A percentile compares a stretch with the other conserved stretches of the same genome.
Evolutionary conservation across 306 rosid genomes (phyloP).

Genomic region (Cyclanthera cordifolia): DNA sequence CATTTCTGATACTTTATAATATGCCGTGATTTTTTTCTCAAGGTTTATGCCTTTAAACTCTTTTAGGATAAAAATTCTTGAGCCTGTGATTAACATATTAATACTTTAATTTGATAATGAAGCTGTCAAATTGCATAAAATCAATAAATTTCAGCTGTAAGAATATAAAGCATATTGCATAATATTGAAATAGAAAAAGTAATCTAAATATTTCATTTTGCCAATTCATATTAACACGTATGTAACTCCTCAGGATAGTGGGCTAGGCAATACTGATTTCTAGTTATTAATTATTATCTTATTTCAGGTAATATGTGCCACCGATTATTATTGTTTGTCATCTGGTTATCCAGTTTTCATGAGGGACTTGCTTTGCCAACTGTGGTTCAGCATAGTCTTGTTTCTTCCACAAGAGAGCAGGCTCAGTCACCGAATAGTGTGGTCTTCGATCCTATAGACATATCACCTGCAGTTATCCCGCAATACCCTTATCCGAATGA

Average conservation of each 20-base stretch:
- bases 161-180: not conserved
- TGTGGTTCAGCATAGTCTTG: slow-evolving; percentile 22
- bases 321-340: slow-evolving; percentile 44
- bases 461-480: slow-evolving; percentile 90
- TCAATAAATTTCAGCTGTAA: not conserved
- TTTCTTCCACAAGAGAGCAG: slow-evolving; percentile 35
- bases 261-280: slow-evolving; percentile 6
- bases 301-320: slow-evolving; percentile 64
- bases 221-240: not conserved
- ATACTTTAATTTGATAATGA: not conserved
- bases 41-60: not conserved
- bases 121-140: not conserved
- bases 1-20: not conserved
- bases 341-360: slow-evolving; percentile 55
- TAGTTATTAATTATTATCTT: slow-evolving; percentile 18
- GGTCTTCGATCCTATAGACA: slow-evolving; percentile 78
- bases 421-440: slow-evolving; percentile 57
- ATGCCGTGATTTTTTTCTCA: not conserved
- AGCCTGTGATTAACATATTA: not conserved
- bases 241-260: not conserved
- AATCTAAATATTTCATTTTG: not conserved
- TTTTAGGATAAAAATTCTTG: not conserved
- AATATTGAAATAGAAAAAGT: not conserved
- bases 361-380: slow-evolving; percentile 44
- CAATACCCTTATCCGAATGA: slow-evolving; percentile 54